phyloP scores from a whole-genome alignment of 345 rosid genomes.

The Garcia nutans region DNA sequence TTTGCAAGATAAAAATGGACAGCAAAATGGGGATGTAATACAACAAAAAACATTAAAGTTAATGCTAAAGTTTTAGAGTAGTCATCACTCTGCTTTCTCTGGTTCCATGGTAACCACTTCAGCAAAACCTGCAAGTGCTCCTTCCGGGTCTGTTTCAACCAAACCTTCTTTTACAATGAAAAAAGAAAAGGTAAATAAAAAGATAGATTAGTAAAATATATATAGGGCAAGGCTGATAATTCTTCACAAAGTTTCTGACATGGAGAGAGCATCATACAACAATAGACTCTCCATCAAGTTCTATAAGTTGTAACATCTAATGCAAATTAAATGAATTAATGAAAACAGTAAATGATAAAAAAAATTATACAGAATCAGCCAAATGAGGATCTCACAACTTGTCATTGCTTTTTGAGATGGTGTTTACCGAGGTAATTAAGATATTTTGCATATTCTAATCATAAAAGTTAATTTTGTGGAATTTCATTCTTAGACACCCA shows the following conservation, averaged over 20 bases:
- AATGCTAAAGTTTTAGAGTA: neutral
- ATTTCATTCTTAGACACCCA: neutral
- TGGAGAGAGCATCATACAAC: neutral
- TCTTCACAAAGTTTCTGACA: neutral
- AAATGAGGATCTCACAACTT: neutral
- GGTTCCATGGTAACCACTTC: conserved; percentile 96
- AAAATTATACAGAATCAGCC: neutral
- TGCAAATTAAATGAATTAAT: neutral
- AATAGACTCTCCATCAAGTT: neutral
- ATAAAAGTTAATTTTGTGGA: neutral
- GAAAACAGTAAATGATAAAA: neutral
- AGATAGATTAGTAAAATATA: neutral
- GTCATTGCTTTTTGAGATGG: too few species aligned
- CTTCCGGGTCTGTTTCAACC: conserved; percentile 93
- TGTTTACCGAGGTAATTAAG: too few species aligned
- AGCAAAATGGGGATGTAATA: neutral
- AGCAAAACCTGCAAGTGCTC: conserved; percentile 90
- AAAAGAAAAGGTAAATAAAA: neutral
- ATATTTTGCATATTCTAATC: too few species aligned
- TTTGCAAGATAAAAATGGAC: neutral
- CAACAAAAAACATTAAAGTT: neutral
- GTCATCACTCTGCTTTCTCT: conserved; percentile 96
- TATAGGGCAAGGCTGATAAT: neutral
- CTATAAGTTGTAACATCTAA: neutral
- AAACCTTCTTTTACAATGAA: conserved; percentile 46